Percentiles rank a stretch among this genome's conserved stretches.
These are phyloP conservation scores for Apiospora hydei DNA, from an alignment of 2,329 filamentous ascomycete genomes.

Conservation along the genomic window DNA sequence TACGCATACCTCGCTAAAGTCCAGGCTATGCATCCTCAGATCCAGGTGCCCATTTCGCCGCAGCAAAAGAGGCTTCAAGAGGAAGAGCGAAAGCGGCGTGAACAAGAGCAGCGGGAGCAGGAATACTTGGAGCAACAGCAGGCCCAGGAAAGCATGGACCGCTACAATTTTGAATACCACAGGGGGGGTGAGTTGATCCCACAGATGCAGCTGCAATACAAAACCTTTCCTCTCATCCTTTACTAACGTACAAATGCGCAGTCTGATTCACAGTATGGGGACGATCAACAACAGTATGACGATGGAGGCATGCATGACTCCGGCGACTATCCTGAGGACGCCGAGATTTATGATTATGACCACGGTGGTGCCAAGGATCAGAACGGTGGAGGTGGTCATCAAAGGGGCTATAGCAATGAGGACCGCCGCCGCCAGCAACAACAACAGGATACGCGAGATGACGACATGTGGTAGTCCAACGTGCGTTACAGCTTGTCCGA, in stretches of 20 bases:
- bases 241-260: not conserved
- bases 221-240: not conserved
- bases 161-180: slow-evolving; percentile 62
- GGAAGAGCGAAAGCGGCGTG: slow-evolving; percentile 52
- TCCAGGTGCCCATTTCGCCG: slow-evolving; percentile 85
- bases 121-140: slow-evolving; percentile 53
- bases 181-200: slow-evolving; percentile 48
- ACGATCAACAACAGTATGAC: slow-evolving; percentile 48
- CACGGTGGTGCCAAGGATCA: slow-evolving; percentile 49
- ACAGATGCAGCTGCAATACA: not conserved
- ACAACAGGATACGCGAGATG: slow-evolving; percentile 12
- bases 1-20: slow-evolving; percentile 99
- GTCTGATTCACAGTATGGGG: slow-evolving; percentile 46
- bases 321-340: slow-evolving; percentile 58
- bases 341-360: slow-evolving; percentile 61
- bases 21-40: slow-evolving; percentile 97
- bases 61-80: slow-evolving; percentile 72
- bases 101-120: slow-evolving; percentile 38
- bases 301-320: slow-evolving; percentile 52
- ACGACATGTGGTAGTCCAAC: slow-evolving; percentile 25
- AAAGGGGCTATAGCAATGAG: slow-evolving; percentile 32
- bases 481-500: slow-evolving; percentile 8
- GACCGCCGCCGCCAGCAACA: slow-evolving; percentile 6
- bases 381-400: slow-evolving; percentile 46
- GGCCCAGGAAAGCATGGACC: slow-evolving; percentile 53